Conservation (phyloP, 192 early-diverging fungal genomes). For the Podila minutissima region DNA sequence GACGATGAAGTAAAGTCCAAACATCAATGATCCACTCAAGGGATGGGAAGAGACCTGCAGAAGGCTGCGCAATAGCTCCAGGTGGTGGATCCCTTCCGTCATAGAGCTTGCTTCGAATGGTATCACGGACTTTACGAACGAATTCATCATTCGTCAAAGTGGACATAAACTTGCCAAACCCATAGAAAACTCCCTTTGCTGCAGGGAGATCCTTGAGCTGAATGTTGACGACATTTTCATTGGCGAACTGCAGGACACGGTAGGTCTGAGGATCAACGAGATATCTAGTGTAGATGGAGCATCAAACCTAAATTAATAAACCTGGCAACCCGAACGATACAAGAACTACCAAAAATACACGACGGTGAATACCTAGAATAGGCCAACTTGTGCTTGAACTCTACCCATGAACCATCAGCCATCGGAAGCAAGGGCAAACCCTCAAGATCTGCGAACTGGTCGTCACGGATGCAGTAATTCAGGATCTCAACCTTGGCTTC, state of each 20-base stretch:
- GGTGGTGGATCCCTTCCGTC: not conserved
- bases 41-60: not conserved
- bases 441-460: constrained; percentile 15
- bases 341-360: not conserved
- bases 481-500: constrained; percentile 9
- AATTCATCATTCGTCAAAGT: not conserved
- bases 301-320: not conserved
- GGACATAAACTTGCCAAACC: constrained; percentile 2
- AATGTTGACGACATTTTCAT: constrained; percentile 11
- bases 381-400: not conserved
- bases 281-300: not conserved
- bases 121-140: not conserved
- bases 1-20: constrained; percentile 5
- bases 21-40: constrained; percentile 16
- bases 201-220: not conserved
- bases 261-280: not conserved
- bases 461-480: constrained; percentile 16
- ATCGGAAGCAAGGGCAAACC: constrained; percentile 26
- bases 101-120: not conserved
- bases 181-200: not conserved
- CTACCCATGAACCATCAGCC: constrained; percentile 16
- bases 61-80: not conserved
- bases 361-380: not conserved
- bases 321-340: not conserved
- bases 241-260: constrained; percentile 2